Base-by-base conservation (phyloP, 2,329 filamentous ascomycete genomes). In the Coniochaeta hoffmannii region DNA sequence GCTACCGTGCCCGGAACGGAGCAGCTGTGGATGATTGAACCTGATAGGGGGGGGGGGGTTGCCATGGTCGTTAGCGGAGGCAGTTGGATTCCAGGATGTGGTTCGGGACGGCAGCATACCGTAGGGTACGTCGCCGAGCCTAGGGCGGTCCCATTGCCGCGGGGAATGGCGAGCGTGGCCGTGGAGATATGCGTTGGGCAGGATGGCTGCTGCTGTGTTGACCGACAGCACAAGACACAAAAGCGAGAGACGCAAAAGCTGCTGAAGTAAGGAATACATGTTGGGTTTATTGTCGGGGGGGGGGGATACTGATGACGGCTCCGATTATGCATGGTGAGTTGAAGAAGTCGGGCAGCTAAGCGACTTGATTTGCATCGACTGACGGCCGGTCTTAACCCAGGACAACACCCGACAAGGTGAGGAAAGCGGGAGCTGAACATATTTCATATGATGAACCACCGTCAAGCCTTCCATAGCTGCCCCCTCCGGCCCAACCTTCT, bases 1-100 rank as follows among this genome's bases (percentile, higher is more conserved):
- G 69, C 69, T n/a, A 71, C 61, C 9, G 63, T 61, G 15, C 66
- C 63, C n/a, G 63, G 62, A 10, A 60, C 56, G n/a, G 58, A 62
- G 60, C 64, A 66, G 46, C 59, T 58, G 15, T 58, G 50, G 58
- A 65, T 63, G 36, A 65, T 59, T 38, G 44, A 24, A 31, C 64
- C 64, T 53, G 50, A n/a, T n/a, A n/a, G n/a, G 11, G 15, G 8
- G 50, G 12, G 15, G 30, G 30, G 8, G 34, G 15, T 36, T 17
- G 5, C 9, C n/a, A 19, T 56, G 9, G 26, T 54, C 3, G 19
- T 35, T 9, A 30, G 30, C 30, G 10, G 53, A 26, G 34, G 31
- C 36, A 32, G 22, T 4, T 46, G 38, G 10, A 9, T 8, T 49
- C n/a, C 19, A 9, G 24, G 12, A 14, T 53, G 22, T 15, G 28